phyloP scores from a whole-genome alignment of 2,329 filamentous ascomycete species.

The Aphanocladium album region DNA sequence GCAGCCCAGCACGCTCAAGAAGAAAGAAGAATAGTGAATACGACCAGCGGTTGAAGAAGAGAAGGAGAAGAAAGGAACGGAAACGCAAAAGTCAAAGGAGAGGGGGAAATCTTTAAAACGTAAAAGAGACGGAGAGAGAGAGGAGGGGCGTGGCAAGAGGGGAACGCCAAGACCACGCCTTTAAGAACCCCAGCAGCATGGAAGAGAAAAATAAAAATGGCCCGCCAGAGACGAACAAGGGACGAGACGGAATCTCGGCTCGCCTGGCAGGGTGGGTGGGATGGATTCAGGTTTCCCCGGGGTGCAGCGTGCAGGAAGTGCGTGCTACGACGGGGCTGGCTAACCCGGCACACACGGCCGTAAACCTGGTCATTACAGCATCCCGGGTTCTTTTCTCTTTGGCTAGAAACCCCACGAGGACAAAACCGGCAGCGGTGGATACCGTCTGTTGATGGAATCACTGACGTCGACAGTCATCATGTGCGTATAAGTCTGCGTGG shows the following conservation, averaged over 20 bases:
- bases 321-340: background rate
- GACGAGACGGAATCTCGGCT: constrained; percentile 13
- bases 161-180: constrained; percentile 10
- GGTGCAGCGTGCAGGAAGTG: background rate
- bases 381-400: background rate
- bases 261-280: background rate
- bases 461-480: background rate
- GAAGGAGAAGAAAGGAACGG: constrained; percentile 9
- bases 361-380: too few species aligned
- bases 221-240: background rate
- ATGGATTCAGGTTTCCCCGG: background rate
- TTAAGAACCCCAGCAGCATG: constrained; percentile 4
- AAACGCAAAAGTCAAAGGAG: constrained; percentile 16
- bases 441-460: background rate
- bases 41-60: constrained; percentile 24
- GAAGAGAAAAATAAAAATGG: background rate
- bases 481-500: background rate
- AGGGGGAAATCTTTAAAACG: constrained; percentile 14
- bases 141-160: constrained; percentile 4
- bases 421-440: constrained; percentile 6
- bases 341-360: background rate
- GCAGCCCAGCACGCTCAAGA: constrained; percentile 21
- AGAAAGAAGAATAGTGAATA: constrained; percentile 25
- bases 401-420: background rate
- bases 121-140: constrained; percentile 2